Evolutionary conservation across 495 filamentous ascomycete species (phyloP).

Genomic region (Talaromyces liani): DNA sequence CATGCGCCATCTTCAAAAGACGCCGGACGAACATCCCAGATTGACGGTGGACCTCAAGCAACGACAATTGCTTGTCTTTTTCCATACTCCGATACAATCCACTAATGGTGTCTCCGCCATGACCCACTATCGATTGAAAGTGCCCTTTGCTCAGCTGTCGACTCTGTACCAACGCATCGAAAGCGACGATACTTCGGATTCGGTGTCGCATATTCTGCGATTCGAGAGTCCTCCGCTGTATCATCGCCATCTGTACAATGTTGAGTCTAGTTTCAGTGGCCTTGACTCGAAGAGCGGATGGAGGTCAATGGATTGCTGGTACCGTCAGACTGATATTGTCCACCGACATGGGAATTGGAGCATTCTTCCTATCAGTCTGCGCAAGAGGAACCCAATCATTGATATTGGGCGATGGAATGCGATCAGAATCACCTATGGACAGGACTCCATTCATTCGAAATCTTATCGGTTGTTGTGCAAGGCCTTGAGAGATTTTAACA

Average conservation of each 20-base stretch:
- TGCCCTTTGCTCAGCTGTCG: slow-evolving; percentile 59
- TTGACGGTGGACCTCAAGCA: slow-evolving; percentile 22
- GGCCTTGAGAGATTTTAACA: slow-evolving; percentile 68
- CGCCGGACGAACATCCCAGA: slow-evolving; percentile 6
- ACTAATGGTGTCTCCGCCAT: background rate
- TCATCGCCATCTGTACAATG: slow-evolving; percentile 46
- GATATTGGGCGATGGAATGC: slow-evolving; percentile 58
- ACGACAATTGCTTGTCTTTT: slow-evolving; percentile 21
- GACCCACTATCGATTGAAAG: slow-evolving; percentile 42
- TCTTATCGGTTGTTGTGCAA: slow-evolving; percentile 37
- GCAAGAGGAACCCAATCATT: slow-evolving; percentile 49
- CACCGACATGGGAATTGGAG: slow-evolving; percentile 28
- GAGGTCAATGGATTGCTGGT: slow-evolving; percentile 65
- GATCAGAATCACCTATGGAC: slow-evolving; percentile 24
- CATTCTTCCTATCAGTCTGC: slow-evolving; percentile 46
- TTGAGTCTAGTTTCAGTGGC: slow-evolving; percentile 30
- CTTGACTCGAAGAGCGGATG: slow-evolving; percentile 41
- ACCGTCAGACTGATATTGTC: slow-evolving; percentile 63
- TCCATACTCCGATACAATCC: slow-evolving; percentile 16
- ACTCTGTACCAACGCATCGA: slow-evolving; percentile 41
- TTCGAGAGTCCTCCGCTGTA: slow-evolving; percentile 59
- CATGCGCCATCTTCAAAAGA: slow-evolving; percentile 21
- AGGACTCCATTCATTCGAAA: slow-evolving; percentile 20
- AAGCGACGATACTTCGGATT: slow-evolving; percentile 20
- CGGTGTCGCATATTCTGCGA: slow-evolving; percentile 46